Evolutionary conservation across 2,329 filamentous ascomycete genomes (phyloP).

Genomic region (Colletotrichum camelliae): DNA sequence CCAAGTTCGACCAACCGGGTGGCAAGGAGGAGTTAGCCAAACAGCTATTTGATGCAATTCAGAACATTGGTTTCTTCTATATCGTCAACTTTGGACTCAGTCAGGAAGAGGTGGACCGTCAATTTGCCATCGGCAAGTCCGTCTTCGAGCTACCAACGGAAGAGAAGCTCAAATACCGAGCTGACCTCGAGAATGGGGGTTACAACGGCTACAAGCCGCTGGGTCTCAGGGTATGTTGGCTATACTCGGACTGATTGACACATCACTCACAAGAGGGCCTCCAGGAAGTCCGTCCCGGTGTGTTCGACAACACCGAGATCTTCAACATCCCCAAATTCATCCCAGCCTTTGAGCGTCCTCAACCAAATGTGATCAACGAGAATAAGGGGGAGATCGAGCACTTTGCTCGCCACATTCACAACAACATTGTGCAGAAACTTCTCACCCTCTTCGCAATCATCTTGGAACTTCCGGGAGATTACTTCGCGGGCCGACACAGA

Average conservation of each 20-base stretch:
- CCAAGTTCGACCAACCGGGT: constrained; percentile 56
- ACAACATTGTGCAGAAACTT: constrained; percentile 36
- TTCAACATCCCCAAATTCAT: constrained; percentile 48
- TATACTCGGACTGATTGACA: too few species aligned
- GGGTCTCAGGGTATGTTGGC: constrained; percentile 36
- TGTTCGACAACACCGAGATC: constrained; percentile 43
- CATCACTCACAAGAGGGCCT: too few species aligned
- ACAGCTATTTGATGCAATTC: constrained; percentile 60
- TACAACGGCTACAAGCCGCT: constrained; percentile 63
- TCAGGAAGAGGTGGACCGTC: constrained; percentile 63
- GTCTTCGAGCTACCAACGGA: constrained; percentile 62
- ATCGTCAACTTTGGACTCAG: constrained; percentile 66
- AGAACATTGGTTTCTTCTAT: constrained; percentile 64
- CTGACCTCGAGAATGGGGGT: constrained; percentile 54
- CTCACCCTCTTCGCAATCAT: constrained; percentile 49
- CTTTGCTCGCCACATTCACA: constrained; percentile 40
- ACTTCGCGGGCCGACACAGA: constrained; percentile 56
- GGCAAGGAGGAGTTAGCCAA: constrained; percentile 59
- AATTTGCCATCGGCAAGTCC: constrained; percentile 65
- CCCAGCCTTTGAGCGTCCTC: constrained; percentile 33
- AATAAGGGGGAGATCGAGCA: constrained; percentile 36
- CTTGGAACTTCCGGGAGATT: constrained; percentile 62
- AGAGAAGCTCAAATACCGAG: constrained; percentile 64
- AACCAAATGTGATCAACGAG: constrained; percentile 36
- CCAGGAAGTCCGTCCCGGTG: constrained; percentile 34